Evolutionary conservation across 208 protist species (phyloP).

Genomic region (Naegleria gruberi): DNA sequence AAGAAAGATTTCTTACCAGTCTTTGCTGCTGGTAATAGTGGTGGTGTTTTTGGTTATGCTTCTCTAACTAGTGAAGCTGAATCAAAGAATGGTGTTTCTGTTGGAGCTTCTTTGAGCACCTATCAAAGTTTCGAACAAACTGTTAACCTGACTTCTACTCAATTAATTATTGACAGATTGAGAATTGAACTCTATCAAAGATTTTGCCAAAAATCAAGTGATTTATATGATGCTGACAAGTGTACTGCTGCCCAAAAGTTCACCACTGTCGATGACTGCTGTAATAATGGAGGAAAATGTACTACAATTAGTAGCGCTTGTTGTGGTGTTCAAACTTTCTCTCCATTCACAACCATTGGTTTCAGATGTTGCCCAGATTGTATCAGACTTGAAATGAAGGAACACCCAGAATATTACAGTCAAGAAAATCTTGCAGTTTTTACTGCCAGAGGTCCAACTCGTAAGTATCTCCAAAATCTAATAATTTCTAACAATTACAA

Average conservation of each 20-base stretch:
- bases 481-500: too few relatives aligned
- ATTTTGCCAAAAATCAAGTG: not conserved
- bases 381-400: not conserved
- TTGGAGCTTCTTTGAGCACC: not conserved
- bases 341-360: not conserved
- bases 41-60: constrained; percentile 1
- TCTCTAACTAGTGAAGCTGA: not conserved
- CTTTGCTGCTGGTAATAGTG: constrained; percentile 16
- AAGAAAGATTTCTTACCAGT: constrained; percentile 8
- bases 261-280: not conserved
- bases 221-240: not conserved
- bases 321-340: not conserved
- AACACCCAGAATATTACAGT: not conserved
- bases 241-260: not conserved
- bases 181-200: constrained; percentile 4
- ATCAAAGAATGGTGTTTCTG: constrained; percentile 1
- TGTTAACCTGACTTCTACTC: not conserved
- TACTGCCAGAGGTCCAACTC: constrained; percentile 7
- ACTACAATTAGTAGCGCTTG: not conserved
- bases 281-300: not conserved
- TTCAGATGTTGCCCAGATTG: constrained; percentile 1
- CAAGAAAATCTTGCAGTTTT: constrained; percentile 8
- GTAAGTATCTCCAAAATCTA: too few relatives aligned
- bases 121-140: not conserved
- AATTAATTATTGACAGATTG: not conserved